Base-by-base conservation (phyloP, 1,284 basidiomycete genomes). In the Pseudozyma sp. region DNA sequence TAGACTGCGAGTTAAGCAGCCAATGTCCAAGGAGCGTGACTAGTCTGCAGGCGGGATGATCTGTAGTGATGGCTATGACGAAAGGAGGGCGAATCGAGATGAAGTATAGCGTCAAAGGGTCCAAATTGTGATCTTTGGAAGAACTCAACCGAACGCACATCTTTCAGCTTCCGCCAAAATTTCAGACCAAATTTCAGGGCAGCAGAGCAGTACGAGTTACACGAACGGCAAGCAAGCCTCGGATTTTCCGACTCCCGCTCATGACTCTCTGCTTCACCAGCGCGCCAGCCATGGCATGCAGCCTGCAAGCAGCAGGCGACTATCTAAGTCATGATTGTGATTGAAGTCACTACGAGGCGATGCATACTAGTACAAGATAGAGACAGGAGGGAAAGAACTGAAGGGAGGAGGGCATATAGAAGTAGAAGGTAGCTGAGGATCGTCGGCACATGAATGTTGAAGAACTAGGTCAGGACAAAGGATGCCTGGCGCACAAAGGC, bases 351-450 rank as follows among this genome's bases (percentile, higher is more conserved):
- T 24, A 42, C 40, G 37, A 31, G 51, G 14, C 40, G 51, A 44
- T 70, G 68, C 68, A 58, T 70, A 70, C 49, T 70, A 50, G 54
- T 70, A 70, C 68, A 70, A 48, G 13, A 45, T 19, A 53, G 54
- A 57, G 56, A 57, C 40, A 7, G 31, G 19, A 43, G 40, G 24
- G 42, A 34, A 9, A 42, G 30, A 29, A 29, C 17, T 11, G 29
- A 35, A 43, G 19, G 30, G 42, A 17, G 3, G 37, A 39, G 19
- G 42, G 49, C 33, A 13, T 34, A 9, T 13, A 37, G 35, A 19
- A 11, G 13, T 34, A 19, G 24, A 34, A 19, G 11, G 42, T n/a
- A 35, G 19, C 16, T 24, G 43, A 30, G 35, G 14, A 42, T 24
- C 24, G 24, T 24, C 24, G 24, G 24, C 24, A 24, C 24, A 17